Evolutionary conservation across 768 basidiomycete species (phyloP).

Genomic region (Suillus ampliporus): DNA sequence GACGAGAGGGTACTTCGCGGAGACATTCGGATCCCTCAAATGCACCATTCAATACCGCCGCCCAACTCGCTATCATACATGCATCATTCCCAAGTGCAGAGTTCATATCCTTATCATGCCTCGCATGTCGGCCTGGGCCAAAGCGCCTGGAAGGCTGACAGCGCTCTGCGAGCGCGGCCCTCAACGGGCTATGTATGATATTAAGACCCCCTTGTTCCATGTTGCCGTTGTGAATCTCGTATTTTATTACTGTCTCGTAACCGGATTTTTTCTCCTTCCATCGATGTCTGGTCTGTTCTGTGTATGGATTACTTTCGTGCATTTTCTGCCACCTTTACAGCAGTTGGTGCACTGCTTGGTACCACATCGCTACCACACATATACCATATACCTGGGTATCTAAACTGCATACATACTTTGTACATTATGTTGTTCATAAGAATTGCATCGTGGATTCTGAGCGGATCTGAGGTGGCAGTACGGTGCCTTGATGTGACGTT

Average conservation of each 20-base stretch:
- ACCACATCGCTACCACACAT: slow-evolving; percentile 12
- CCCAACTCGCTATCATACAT: slow-evolving; percentile 43
- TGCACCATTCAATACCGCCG: slow-evolving; percentile 37
- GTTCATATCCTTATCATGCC: slow-evolving; percentile 49
- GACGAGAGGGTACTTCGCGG: slow-evolving; percentile 40
- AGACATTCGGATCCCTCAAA: slow-evolving; percentile 34
- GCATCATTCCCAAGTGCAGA: slow-evolving; percentile 46
- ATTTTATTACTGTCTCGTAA: slow-evolving; percentile 16
- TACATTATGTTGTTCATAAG: slow-evolving; percentile 14
- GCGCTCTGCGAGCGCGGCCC: slow-evolving; percentile 43
- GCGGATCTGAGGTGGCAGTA: slow-evolving; percentile 12
- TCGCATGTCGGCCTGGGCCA: slow-evolving; percentile 43
- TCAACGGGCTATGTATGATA: slow-evolving; percentile 18
- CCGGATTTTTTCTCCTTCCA: slow-evolving; percentile 5
- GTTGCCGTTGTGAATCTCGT: slow-evolving; percentile 9
- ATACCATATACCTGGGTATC: slow-evolving; percentile 15
- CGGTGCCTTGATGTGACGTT: slow-evolving; percentile 1
- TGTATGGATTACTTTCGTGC: slow-evolving; percentile 12
- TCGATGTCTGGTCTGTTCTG: slow-evolving; percentile 14
- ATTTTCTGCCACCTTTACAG: slow-evolving; percentile 8
- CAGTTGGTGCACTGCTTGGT: slow-evolving; percentile 2
- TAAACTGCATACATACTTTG: slow-evolving; percentile 15
- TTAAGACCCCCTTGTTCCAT: not conserved
- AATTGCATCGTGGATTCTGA: slow-evolving; percentile 8
- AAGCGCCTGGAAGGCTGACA: slow-evolving; percentile 53